Evolutionary conservation across 441 rosid genomes (phyloP).

Genomic region (Brassica hybrid): DNA sequence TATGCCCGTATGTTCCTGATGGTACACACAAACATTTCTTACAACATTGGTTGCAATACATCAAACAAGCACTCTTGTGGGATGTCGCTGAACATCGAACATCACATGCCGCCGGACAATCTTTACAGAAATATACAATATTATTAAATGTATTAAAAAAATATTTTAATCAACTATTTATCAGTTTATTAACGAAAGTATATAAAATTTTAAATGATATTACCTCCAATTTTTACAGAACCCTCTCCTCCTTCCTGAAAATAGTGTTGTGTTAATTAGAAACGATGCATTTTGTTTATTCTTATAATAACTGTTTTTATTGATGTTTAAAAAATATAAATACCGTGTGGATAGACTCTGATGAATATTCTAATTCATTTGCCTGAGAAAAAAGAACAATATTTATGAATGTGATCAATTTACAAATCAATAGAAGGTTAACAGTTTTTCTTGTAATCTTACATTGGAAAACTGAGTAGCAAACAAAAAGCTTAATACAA

Average conservation of each 20-base stretch:
- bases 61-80: too few relatives aligned
- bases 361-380: neutral
- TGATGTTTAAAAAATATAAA: neutral
- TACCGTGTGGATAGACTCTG: conserved; percentile 12
- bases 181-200: neutral
- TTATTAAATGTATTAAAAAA: neutral
- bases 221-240: neutral
- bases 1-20: too few relatives aligned
- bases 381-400: conserved; percentile 18
- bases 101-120: too few relatives aligned
- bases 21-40: too few relatives aligned
- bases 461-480: too few relatives aligned
- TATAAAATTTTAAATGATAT: neutral
- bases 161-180: neutral
- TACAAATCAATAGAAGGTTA: too few relatives aligned
- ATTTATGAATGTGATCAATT: too few relatives aligned
- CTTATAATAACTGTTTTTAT: neutral
- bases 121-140: too few relatives aligned
- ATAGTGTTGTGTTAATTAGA: neutral
- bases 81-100: too few relatives aligned
- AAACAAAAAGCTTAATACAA: too few relatives aligned
- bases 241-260: conserved; percentile 11
- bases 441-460: too few relatives aligned
- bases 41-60: too few relatives aligned
- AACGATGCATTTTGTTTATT: neutral